Evolutionary conservation across 352 stramenopile species (phyloP).

Genomic region (Aphanomyces euteiches): DNA sequence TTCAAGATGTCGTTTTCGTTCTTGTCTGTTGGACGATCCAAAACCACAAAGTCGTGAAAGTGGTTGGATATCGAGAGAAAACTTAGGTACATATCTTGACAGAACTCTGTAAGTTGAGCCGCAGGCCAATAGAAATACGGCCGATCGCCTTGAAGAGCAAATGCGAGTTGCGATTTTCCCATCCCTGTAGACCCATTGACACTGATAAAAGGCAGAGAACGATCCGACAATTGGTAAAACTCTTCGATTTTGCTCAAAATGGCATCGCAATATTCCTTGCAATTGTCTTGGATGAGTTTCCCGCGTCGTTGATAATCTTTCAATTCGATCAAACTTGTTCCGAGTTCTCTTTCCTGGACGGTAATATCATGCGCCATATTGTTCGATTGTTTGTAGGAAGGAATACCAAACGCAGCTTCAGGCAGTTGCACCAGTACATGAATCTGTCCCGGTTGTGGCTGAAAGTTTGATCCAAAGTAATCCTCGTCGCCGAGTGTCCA

Average conservation of each 20-base stretch:
- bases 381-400: not conserved
- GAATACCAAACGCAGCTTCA: not conserved
- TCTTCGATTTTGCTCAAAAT: constrained; percentile 2
- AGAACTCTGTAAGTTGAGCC: not conserved
- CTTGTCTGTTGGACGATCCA: constrained; percentile 1
- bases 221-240: not conserved
- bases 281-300: constrained; percentile 26
- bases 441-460: not conserved
- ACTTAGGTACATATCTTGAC: constrained; percentile 24
- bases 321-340: constrained; percentile 21
- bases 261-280: constrained; percentile 1
- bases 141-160: constrained; percentile 27
- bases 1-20: constrained; percentile 5
- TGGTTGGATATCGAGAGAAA: constrained; percentile 13
- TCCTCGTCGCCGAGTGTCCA: no score
- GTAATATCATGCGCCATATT: not conserved
- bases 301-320: constrained; percentile 25
- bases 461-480: no score
- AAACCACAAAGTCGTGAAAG: not conserved
- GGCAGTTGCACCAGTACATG: not conserved
- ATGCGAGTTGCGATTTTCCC: constrained; percentile 35
- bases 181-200: constrained; percentile 33
- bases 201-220: constrained; percentile 32
- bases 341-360: not conserved
- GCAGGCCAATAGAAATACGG: constrained; percentile 33